These are phyloP conservation scores for Tardiomyces blankii DNA, from an alignment of 1,139 yeast genomes.

Conservation along the genomic window DNA sequence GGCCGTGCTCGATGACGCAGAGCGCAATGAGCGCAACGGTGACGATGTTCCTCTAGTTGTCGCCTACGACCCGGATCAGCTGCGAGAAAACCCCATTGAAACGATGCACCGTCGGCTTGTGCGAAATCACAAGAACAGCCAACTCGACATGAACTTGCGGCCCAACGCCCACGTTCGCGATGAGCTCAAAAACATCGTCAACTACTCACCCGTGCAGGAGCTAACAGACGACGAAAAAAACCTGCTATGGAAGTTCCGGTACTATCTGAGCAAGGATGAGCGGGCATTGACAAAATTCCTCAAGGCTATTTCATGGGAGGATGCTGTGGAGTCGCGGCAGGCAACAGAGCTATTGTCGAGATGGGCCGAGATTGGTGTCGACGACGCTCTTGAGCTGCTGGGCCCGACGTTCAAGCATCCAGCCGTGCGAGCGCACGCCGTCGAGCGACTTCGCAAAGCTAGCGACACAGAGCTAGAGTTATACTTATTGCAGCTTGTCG, in stretches of 20 bases:
- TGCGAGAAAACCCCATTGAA: slow-evolving; percentile 70
- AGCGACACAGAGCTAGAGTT: slow-evolving; percentile 69
- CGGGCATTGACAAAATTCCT: slow-evolving; percentile 75
- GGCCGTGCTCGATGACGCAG: slow-evolving; percentile 18
- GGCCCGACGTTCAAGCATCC: slow-evolving; percentile 56
- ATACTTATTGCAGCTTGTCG: slow-evolving; percentile 82
- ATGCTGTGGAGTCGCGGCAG: slow-evolving; percentile 67
- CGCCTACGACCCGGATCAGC: slow-evolving; percentile 56
- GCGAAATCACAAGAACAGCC: slow-evolving; percentile 59
- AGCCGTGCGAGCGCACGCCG: slow-evolving; percentile 72
- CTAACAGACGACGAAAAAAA: slow-evolving; percentile 78
- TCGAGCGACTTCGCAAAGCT: slow-evolving; percentile 68
- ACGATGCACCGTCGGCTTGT: slow-evolving; percentile 75
- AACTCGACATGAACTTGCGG: slow-evolving; percentile 73
- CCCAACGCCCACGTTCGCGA: slow-evolving; percentile 82
- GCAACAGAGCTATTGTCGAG: slow-evolving; percentile 49
- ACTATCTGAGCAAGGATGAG: slow-evolving; percentile 65
- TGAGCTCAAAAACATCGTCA: slow-evolving; percentile 53
- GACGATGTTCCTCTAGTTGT: slow-evolving; percentile 30
- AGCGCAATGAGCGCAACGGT: neutral
- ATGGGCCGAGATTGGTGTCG: slow-evolving; percentile 77
- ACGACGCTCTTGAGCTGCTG: slow-evolving; percentile 81
- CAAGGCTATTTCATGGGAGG: slow-evolving; percentile 83
- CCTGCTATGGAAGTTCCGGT: slow-evolving; percentile 84
- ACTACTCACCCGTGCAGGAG: slow-evolving; percentile 76